Evolutionary conservation across 257 asterid genomes (phyloP), one percentile per base, ranked within the genome.

Genomic region (Scutellaria baicalensis): DNA sequence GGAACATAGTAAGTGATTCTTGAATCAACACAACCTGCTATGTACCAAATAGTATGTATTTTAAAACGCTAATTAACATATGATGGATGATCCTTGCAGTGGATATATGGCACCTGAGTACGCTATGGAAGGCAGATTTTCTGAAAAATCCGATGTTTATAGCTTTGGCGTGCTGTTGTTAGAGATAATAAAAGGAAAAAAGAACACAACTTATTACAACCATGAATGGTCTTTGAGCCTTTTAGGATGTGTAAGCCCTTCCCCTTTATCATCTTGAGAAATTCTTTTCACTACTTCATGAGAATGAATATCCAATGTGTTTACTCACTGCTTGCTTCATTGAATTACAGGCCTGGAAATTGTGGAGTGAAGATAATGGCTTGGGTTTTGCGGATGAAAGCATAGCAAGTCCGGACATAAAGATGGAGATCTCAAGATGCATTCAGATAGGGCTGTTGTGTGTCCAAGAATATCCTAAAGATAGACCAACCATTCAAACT

Each of bases 71-170:
- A 7, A 27, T 27, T 27, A 27, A 39, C 45, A 73, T n/a, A n/a
- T 57, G 12, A 9, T 6, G 66, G 66, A 66, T 31, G 66, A 40
- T 73, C 59, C 59, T 54, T 68, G 69, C 71, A 81, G 89, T 33
- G 91, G 91, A 27, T 86, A 83, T 39, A 81, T 86, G 91, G 81
- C 91, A 1, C 91, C 87, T 1, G 91, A 86, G 45, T 86, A 86
- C 59, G 91, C 82, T n/a, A 73, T 83, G 78, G 76, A 31, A 18
- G 89, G 91, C 4, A 64, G 78, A 5, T 81, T 79, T 27, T 86
- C 89, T 0, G 84, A 81, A 38, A 83, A 83, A 54, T 75, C 85
- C 0, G 91, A 86, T 69, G 84, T 86, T 8, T 86, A 62, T 40
- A 83, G 89, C 51, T 86, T 81, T 2, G 87, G 91, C 0, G 85